Conservation (phyloP, 106 monocot genomes). For the Narthecium ossifragum region DNA sequence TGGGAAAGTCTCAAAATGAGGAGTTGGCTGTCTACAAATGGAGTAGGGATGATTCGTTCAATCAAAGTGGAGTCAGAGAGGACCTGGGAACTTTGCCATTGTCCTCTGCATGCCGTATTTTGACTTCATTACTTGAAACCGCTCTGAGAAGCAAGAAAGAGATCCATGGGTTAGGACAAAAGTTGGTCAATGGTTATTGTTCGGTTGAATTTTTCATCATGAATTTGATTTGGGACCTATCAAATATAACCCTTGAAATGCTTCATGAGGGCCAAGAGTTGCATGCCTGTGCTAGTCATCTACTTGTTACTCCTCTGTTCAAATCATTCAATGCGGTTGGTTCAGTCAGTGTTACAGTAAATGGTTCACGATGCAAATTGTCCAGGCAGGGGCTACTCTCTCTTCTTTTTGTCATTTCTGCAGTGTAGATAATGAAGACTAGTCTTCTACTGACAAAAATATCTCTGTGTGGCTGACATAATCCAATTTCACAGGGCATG, state of each 20-base stretch:
- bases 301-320: constrained; percentile 59
- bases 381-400: constrained; percentile 36
- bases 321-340: constrained; percentile 17
- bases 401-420: background rate
- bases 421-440: background rate
- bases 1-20: constrained; percentile 22
- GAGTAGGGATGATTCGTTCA: constrained; percentile 7
- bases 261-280: constrained; percentile 35
- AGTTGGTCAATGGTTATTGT: background rate
- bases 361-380: constrained; percentile 15
- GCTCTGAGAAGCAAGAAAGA: constrained; percentile 20
- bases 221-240: constrained; percentile 62
- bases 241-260: constrained; percentile 27
- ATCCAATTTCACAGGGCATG: constrained; percentile 26
- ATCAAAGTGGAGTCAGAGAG: background rate
- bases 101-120: constrained; percentile 27
- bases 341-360: constrained; percentile 21
- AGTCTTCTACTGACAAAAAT: too few relatives aligned
- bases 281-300: constrained; percentile 31
- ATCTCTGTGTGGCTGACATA: too few relatives aligned
- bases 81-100: constrained; percentile 14
- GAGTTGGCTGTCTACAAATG: constrained; percentile 23
- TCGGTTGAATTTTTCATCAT: constrained; percentile 16
- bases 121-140: constrained; percentile 37
- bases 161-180: constrained; percentile 1